These are phyloP conservation scores for Ziziphus jujuba DNA, from an alignment of 306 rosid genomes.

Conservation along the genomic window DNA sequence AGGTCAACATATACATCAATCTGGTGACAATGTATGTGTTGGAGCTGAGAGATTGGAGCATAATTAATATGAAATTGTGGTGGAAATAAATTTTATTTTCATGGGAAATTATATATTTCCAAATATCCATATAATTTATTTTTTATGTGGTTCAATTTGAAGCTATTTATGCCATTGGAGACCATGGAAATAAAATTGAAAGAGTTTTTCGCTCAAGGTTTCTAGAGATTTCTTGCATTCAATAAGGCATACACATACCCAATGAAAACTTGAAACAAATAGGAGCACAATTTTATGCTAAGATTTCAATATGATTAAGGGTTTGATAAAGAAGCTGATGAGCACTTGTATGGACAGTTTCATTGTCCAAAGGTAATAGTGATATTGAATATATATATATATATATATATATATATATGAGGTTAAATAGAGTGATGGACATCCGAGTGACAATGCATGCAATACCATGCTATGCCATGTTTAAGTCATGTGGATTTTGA, in stretches of 20 bases:
- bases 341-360: no score
- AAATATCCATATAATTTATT: background rate
- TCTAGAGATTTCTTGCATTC: background rate
- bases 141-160: background rate
- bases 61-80: constrained; percentile 6
- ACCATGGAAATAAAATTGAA: background rate
- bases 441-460: no score
- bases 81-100: constrained; percentile 4
- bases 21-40: no score
- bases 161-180: background rate
- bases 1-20: background rate
- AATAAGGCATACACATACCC: background rate
- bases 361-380: no score
- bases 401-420: no score
- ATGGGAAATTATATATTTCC: background rate
- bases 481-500: background rate
- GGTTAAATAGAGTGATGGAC: no score
- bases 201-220: background rate
- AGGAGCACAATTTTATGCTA: no score
- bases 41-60: background rate
- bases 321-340: no score
- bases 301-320: no score
- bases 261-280: background rate
- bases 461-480: background rate
- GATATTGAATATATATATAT: no score